Base-by-base conservation (phyloP, 352 stramenopile genomes). In the Phytophthora fragariae region DNA sequence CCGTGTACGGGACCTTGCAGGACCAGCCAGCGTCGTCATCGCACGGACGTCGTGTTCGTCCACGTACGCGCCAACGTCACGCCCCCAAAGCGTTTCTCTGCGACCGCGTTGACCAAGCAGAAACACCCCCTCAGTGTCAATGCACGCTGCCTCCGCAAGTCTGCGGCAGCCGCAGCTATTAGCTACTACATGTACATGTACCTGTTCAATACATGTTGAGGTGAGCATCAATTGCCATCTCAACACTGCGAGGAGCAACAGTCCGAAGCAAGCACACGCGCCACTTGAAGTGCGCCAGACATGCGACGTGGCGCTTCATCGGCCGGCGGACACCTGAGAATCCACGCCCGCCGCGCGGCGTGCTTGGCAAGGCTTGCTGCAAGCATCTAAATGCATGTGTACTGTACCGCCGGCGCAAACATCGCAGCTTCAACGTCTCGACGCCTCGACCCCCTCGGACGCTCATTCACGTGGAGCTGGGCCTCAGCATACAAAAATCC, bases 1-100 rank as follows among this genome's bases (percentile, higher is more conserved):
- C 24, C 19, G 19, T 41, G 5, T 9, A 44, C 3, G 37, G 41
- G 41, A 49, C 41, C 41, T n/a, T 6, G 14, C 12, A 49, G 5
- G 41, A 49, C 41, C 41, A 49, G 41, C 41, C 41, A 49, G 41
- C 41, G 41, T 47, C 39, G 39, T 47, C 39, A 47, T 47, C 46
- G 46, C 50, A 24, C 11, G 50, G n/a, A 37, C 52, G 5, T 57
- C 53, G 62, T 19, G 14, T 8, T 29, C 31, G 29, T 56, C 35
- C 5, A 41, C 54, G 62, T 35, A 33, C 58, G 62, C 35, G 68
- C 76, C 19, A 39, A 74, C 64, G 35, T 75, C 70, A n/a, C 78
- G 72, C 31, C 65, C 61, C 46, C 80, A 50, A 27, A 69, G 55
- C 50, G 68, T 57, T 65, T 70, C 15, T 60, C 55, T 68, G 67